Evolutionary conservation across 805 yeast genomes (phyloP), one percentile per base, ranked within the genome.

Genomic region (Sugiyamaella marilandica): DNA sequence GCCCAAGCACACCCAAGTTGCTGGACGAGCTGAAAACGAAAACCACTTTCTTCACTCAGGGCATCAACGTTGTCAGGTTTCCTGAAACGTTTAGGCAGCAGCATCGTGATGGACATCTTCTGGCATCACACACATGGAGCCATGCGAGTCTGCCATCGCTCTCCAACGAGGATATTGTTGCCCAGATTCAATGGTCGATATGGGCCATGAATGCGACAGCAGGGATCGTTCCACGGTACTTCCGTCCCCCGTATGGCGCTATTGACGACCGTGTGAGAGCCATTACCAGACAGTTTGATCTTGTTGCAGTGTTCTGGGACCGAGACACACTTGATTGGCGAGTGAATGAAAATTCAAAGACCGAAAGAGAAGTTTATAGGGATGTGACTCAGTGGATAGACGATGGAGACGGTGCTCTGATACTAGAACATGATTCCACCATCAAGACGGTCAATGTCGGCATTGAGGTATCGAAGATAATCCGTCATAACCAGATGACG

Each of bases 201-300:
- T 92, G 97, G 97, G 97, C 97, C 4, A 87, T 91, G 90, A 91
- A 92, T 71, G 97, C 97, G 1, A 90, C 97, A 0, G 87, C 88
- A 0, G 75, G 83, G 26, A 91, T 90, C 62, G 65, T 87, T 9
- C 99, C 99, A 5, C 85, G 84, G 63, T 92, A 92, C 87, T 92
- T 87, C 67, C 78, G 99, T 59, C 99, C 99, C 0, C 99, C 99
- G 0, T 92, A 88, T 65, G 99, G 98, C 0, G 97, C 96, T 0
- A 76, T 88, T 33, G 99, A 92, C 70, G 84, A 90, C 65, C 73
- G 98, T 50, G 85, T 92, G 0, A 73, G 98, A 53, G 71, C 83
- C 1, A 87, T 92, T 51, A 78, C 88, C 13, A 74, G 91, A 50
- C 87, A 84, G 68, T 85, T 92, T 67, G 96, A 97, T 0, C 78